Evolutionary conservation across 169 alveolate genomes (phyloP), one percentile per base, ranked within the genome.

Genomic region (Plasmodium vivax): DNA sequence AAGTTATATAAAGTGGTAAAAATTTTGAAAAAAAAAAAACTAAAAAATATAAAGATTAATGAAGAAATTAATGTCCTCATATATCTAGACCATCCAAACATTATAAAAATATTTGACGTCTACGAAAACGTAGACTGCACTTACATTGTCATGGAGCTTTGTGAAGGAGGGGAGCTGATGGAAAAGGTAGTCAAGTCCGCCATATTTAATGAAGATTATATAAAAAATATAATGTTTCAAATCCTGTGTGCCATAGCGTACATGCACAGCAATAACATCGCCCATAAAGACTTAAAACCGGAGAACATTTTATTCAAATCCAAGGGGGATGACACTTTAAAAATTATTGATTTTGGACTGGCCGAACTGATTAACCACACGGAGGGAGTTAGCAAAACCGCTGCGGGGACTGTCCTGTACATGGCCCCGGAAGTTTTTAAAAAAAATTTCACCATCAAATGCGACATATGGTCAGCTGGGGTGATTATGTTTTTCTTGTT

Each of bases 91-190:
- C 99, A 98, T 87, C 99, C 99, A 56, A 98, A 98, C 83, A 97
- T 98, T 51, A 96, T 98, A 41, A 98, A 98, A 94, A 97, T 98
- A 73, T 97, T 96, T 77, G 99, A 98, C 95, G 98, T 98, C 12
- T 98, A 97, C 95, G 99, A 98, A 95, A 99, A 98, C 75, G 96
- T 93, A 72, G 97, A 98, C 45, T 97, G 97, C 84, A 97, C 98
- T n/a, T 98, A 98, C 95, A 96, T 98, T 91, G 99, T 98, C 72
- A 98, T 98, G 99, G 99, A 98, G 94, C 96, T 98, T 80, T 97
- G 99, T 82, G 92, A 95, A n/a, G 99, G 99, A 16, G 99, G 99
- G 36, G 99, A 99, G 96, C 97, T 99, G 62, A 98, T 99, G 93
- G 99, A 98, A 88, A 98, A 99, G 90, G 98, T 99, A 41, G 96